Base-by-base conservation (phyloP, 1,139 yeast genomes). In the Lodderomyces orthopsilosis region DNA sequence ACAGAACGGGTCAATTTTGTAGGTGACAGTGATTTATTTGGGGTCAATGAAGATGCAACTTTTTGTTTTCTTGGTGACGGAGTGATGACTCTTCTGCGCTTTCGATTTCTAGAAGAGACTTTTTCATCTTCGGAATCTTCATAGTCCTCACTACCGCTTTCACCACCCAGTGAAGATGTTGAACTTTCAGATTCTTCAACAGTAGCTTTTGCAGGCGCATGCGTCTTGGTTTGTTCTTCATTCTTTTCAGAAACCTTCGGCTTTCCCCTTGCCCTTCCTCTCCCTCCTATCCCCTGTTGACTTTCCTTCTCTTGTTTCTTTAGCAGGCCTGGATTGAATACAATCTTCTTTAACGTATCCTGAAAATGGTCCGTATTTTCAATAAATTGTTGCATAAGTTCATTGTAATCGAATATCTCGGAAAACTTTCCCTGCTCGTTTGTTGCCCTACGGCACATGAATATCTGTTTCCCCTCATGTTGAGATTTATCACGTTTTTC, bases 371-470 rank as follows among this genome's bases (percentile, higher is more conserved):
- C 56, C 2, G 59, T 53, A 44, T 63, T 59, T 9, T 49, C 50
- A n/a, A 45, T 38, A 38, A 61, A 62, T 4, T 53, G 35, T 3
- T 48, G 45, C 19, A 45, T 41, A 45, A 68, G 54, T 2, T 59
- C 65, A 28, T 60, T 54, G 59, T 64, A 74, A 42, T 75, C 75
- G 42, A 69, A 58, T n/a, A 24, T 46, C 8, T 57, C 59, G 2
- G 75, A 60, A 40, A 74, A 58, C 12, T 59, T 61, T 0, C 66
- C 70, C 3, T 53, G 52, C 9, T 62, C 58, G 50, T 71, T 70
- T 41, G 70, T 58, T 12, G 70, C 74, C 46, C 75, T 55, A 40
- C 70, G 54, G 47, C 77, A 72, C 36, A 71, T 51, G 41, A 61
- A 74, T 0, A 65, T 60, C 14, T 37, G 51, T 18, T 50, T 51